Conservation (phyloP, 2,329 filamentous ascomycete species). For the Sporothrix inflata region DNA sequence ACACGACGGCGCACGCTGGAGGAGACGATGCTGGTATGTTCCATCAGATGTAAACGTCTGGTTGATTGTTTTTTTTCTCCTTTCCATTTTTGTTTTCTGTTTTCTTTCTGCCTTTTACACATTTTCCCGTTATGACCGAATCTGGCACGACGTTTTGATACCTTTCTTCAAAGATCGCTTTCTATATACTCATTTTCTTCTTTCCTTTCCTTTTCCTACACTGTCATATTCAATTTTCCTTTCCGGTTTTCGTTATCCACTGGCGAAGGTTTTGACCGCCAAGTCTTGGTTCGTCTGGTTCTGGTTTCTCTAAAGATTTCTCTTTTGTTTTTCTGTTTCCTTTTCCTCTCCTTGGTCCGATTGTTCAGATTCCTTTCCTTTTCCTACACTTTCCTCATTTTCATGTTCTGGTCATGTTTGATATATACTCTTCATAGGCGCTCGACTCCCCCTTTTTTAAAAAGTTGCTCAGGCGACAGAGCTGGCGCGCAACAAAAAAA, state of each 20-base stretch:
- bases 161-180: constrained; percentile 37
- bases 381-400: constrained; percentile 17
- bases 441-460: constrained; percentile 28
- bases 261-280: constrained; percentile 29
- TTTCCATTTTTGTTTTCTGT: not conserved
- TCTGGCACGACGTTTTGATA: constrained; percentile 36
- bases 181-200: constrained; percentile 33
- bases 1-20: constrained; percentile 66
- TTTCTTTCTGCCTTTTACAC: constrained; percentile 29
- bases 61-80: constrained; percentile 30
- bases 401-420: constrained; percentile 25
- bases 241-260: constrained; percentile 30
- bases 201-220: constrained; percentile 23
- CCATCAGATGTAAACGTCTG: constrained; percentile 77
- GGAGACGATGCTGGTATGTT: constrained; percentile 97
- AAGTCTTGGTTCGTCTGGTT: constrained; percentile 36
- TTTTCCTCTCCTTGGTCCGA: constrained; percentile 1
- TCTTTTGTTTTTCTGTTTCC: not conserved
- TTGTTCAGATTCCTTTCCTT: constrained; percentile 11
- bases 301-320: constrained; percentile 29
- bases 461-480: constrained; percentile 33
- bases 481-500: constrained; percentile 30
- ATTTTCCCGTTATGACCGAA: constrained; percentile 37
- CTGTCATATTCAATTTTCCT: constrained; percentile 9
- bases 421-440: constrained; percentile 36